phyloP scores from a whole-genome alignment of 106 monocot species.

The Alisma plantagoaquatica region DNA sequence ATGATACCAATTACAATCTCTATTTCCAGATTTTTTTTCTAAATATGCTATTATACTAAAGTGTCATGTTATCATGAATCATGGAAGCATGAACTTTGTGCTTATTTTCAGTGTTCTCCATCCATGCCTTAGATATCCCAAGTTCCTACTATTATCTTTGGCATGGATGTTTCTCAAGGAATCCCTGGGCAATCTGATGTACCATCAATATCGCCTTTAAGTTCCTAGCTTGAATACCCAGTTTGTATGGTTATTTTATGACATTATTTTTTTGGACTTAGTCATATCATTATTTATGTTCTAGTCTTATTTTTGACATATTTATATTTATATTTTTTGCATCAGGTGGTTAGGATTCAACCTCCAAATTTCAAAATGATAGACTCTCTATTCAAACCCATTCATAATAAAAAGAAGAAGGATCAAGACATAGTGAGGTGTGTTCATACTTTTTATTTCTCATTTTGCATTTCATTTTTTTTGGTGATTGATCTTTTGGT shows the following conservation, averaged over 20 bases:
- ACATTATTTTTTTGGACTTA: not conserved
- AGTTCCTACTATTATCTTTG: conserved; percentile 25
- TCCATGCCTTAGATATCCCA: conserved; percentile 15
- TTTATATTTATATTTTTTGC: too few relatives aligned
- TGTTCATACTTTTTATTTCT: not conserved
- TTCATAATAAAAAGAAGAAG: conserved; percentile 6
- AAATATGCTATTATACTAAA: not conserved
- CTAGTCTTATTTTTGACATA: not conserved
- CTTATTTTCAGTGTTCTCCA: conserved; percentile 8
- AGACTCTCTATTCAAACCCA: conserved; percentile 81
- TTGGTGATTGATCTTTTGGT: too few relatives aligned
- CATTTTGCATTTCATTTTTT: too few relatives aligned
- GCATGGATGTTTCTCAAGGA: conserved; percentile 50
- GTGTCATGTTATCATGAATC: conserved; percentile 6
- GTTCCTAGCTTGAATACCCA: not conserved
- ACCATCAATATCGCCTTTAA: conserved; percentile 71
- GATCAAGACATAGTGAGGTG: conserved; percentile 67
- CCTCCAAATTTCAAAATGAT: conserved; percentile 92
- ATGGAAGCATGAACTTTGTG: conserved; percentile 10
- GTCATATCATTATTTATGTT: not conserved
- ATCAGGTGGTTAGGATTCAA: conserved; percentile 89
- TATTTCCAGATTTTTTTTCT: not conserved
- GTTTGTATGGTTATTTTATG: not conserved
- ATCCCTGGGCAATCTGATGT: conserved; percentile 56
- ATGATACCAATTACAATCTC: not conserved